A percentile compares a stretch with the other conserved stretches of the same genome.
These are phyloP conservation scores for Penicillium polonicum DNA, from an alignment of 2,329 filamentous ascomycete species.

Conservation along the genomic window DNA sequence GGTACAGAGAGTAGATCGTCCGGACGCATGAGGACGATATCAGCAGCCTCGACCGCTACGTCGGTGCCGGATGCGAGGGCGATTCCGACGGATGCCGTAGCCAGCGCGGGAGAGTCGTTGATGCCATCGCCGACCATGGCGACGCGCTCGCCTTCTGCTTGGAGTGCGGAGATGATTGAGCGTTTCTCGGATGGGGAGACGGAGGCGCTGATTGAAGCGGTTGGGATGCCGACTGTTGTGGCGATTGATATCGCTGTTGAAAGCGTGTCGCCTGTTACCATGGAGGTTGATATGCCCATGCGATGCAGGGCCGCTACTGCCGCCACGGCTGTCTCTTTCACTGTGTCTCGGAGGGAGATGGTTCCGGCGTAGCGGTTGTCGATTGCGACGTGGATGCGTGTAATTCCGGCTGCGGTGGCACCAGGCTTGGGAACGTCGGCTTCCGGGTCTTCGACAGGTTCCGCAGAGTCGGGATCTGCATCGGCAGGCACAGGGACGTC, in stretches of 20 bases:
- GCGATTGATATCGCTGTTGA: constrained; percentile 84
- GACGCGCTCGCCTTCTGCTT: constrained; percentile 71
- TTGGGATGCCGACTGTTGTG: constrained; percentile 73
- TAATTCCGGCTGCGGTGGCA: constrained; percentile 63
- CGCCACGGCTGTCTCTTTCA: constrained; percentile 83
- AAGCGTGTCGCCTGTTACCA: constrained; percentile 90
- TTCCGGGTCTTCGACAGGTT: constrained; percentile 19
- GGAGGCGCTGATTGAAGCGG: constrained; percentile 76
- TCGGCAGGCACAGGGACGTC: constrained; percentile 55
- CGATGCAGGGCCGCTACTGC: constrained; percentile 76
- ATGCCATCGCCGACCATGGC: constrained; percentile 99
- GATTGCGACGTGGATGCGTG: constrained; percentile 88
- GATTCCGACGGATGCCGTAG: constrained; percentile 88
- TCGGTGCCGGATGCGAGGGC: constrained; percentile 91
- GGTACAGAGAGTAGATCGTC: constrained; percentile 93
- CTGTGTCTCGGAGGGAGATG: constrained; percentile 80
- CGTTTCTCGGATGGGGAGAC: constrained; percentile 91
- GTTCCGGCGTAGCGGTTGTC: constrained; percentile 77
- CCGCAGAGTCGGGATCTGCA: constrained; percentile 36
- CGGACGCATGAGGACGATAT: constrained; percentile 91
- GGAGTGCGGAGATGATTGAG: constrained; percentile 73
- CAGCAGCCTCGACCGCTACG: constrained; percentile 95
- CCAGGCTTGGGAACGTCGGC: constrained; percentile 35
- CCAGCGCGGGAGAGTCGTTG: constrained; percentile 94
- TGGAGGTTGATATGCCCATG: constrained; percentile 83